Conservation (phyloP, 495 filamentous ascomycete species). For the Cercophora newfieldiana region DNA sequence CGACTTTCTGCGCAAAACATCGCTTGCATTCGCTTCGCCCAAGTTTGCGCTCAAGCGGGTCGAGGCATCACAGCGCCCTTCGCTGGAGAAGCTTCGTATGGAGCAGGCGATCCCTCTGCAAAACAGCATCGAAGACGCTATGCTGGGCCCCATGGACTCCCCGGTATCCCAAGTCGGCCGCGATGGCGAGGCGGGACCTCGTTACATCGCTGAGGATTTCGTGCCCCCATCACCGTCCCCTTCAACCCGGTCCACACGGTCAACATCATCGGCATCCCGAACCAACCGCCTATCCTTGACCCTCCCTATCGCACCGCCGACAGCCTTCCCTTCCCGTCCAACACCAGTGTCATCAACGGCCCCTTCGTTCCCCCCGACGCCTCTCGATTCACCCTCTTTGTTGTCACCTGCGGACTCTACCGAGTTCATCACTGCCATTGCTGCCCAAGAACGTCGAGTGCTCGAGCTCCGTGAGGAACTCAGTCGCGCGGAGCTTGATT, state of each 20-base stretch:
- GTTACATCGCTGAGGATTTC: conserved; percentile 24
- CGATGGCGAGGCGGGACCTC: conserved; percentile 22
- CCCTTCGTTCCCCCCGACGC: conserved; percentile 49
- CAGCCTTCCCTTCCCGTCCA: conserved; percentile 43
- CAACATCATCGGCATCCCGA: conserved; percentile 55
- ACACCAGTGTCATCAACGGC: conserved; percentile 42
- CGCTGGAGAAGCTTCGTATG: conserved; percentile 20
- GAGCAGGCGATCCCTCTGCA: conserved; percentile 32
- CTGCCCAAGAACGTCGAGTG: conserved; percentile 89
- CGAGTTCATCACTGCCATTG: conserved; percentile 83
- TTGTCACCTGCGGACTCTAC: conserved; percentile 64
- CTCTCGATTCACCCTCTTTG: conserved; percentile 41
- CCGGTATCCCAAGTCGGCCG: conserved; percentile 14
- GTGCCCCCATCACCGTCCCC: conserved; percentile 24
- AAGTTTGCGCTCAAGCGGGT: conserved; percentile 11
- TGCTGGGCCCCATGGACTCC: conserved; percentile 26
- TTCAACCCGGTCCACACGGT: conserved; percentile 48
- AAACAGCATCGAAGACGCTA: conserved; percentile 29
- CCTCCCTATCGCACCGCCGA: conserved; percentile 62
- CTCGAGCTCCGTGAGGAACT: conserved; percentile 91
- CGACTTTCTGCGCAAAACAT: conserved; percentile 26
- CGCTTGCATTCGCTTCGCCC: conserved; percentile 20
- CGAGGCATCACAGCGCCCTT: conserved; percentile 12
- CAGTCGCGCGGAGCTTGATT: conserved; percentile 71
- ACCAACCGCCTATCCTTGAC: conserved; percentile 78